Base-by-base conservation (phyloP, 2,329 filamentous ascomycete species). In the Neofusicoccum umdonicola region DNA sequence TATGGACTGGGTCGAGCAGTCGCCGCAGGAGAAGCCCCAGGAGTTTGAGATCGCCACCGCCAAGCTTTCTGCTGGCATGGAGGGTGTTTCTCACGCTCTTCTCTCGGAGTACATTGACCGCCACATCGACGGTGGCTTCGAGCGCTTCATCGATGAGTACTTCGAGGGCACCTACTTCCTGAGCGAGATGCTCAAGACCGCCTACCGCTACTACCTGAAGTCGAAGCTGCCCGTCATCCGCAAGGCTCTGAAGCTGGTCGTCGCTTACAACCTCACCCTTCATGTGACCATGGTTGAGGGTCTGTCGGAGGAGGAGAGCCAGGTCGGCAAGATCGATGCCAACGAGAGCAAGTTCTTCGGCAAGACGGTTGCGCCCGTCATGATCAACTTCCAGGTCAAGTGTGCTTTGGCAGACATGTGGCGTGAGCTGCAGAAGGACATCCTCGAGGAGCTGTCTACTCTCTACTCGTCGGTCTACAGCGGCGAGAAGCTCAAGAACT, bases 341-440 rank as follows among this genome's bases (percentile, higher is more conserved):
- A 87, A 91, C 72, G 87, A 89, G 62, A 96, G 92, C 69, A 95
- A 92, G 76, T 97, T 90, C 83, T 90, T 86, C 71, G 93, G 93
- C 73, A 94, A 94, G 83, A 93, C 90, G 41, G 88, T 97, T 68
- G 94, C 94, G 15, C 94, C 94, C 12, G 93, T 97, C 75, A 96
- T 98, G 93, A 96, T 98, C 86, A 98, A 97, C 84, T 97, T 97
- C 87, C 92, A 97, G 82, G 93, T 98, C 83, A 98, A 98, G 86
- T 95, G 91, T 73, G 93, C 93, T 63, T 89, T 98, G 81, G 94
- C 93, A 69, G 93, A 96, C 73, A 96, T 97, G 92, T 98, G 94
- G 94, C 93, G 94, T 69, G 93, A 97, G 78, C 84, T 98, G 65
- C 93, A 97, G 78, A 96, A 96, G 82, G 94, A 97, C 71, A 93